These are phyloP conservation scores for Podospora tetraspora DNA, from an alignment of 495 filamentous ascomycete species.

Conservation along the genomic window DNA sequence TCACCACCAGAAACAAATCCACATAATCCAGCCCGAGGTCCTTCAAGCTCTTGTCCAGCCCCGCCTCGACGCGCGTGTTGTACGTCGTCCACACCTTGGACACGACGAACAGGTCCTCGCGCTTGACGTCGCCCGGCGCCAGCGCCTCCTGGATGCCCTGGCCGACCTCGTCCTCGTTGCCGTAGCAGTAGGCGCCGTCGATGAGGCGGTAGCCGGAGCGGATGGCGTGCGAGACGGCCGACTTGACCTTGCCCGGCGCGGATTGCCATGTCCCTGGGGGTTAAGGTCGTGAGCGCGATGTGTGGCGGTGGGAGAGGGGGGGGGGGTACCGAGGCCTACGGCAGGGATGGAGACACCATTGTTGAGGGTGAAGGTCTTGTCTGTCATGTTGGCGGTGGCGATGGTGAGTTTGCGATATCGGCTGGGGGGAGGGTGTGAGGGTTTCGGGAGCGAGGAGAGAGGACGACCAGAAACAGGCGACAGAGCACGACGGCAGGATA, in stretches of 20 bases:
- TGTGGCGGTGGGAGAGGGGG: neutral
- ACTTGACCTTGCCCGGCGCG: slow-evolving; percentile 52
- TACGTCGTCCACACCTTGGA: slow-evolving; percentile 83
- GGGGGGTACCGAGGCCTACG: slow-evolving; percentile 57
- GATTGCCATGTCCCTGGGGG: slow-evolving; percentile 68
- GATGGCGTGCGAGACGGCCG: slow-evolving; percentile 52
- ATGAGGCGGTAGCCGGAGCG: slow-evolving; percentile 61
- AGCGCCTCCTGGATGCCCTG: slow-evolving; percentile 58
- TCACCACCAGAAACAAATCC: slow-evolving; percentile 63
- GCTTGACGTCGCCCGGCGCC: slow-evolving; percentile 57
- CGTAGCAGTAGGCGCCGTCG: slow-evolving; percentile 56
- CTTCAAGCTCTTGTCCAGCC: slow-evolving; percentile 65
- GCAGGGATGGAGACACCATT: slow-evolving; percentile 71
- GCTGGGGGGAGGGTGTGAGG: neutral
- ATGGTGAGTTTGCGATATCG: neutral
- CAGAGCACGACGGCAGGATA: neutral
- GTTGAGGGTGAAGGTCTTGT: slow-evolving; percentile 63
- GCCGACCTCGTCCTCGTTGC: slow-evolving; percentile 54
- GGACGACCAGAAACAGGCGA: neutral
- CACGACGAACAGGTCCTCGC: slow-evolving; percentile 77
- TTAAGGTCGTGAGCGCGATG: neutral
- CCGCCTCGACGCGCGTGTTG: slow-evolving; percentile 59
- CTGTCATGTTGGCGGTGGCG: slow-evolving; percentile 36
- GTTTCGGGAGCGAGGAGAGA: neutral
- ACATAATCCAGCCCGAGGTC: slow-evolving; percentile 71